Evolutionary conservation across 2,329 filamentous ascomycete genomes (phyloP), one percentile per base, ranked within the genome.

Genomic region (Fusarium burgessii): DNA sequence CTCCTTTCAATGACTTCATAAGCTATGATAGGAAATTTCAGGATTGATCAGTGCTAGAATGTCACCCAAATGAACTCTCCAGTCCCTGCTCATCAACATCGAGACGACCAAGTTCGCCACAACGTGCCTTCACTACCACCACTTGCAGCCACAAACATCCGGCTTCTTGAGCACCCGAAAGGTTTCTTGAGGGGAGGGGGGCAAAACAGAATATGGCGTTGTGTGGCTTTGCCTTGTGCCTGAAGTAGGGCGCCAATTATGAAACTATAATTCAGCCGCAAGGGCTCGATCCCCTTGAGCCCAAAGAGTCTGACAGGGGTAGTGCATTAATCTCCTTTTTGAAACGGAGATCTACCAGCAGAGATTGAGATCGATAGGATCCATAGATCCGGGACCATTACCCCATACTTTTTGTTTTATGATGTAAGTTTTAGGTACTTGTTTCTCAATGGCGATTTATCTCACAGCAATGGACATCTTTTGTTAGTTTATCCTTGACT

Each of bases 261-360:
- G 9, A 43, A 67, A 68, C 63, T 62, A 50, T 51, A 51, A 36
- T 46, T 62, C 64, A 67, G 64, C 63, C 63, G 47, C 64, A 67
- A 29, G 33, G 40, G 46, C 62, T 65, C 45, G 51, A 59, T 50
- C 33, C 13, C 45, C 17, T 50, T 36, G 35, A 43, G 23, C 36
- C 33, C 25, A 25, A 36, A 20, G 23, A 33, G 49, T 36, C 55
- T 29, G 17, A 36, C 18, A 41, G 45, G 56, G 32, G 35, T 23
- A 14, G 3, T 32, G 27, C 38, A 33, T 62, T 17, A 51, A 62
- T 33, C 43, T 67, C 64, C 56, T 56, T 62, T 17, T 29, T 5
- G 20, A 49, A 68, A 63, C 49, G 49, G 63, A 67, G 63, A 46
- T 62, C 43, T n/a, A 29, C 10, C 10, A 49, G n/a, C 35, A 43